Evolutionary conservation across 768 basidiomycete species (phyloP), one percentile per base, ranked within the genome.

Genomic region (Tulasnella sp.): DNA sequence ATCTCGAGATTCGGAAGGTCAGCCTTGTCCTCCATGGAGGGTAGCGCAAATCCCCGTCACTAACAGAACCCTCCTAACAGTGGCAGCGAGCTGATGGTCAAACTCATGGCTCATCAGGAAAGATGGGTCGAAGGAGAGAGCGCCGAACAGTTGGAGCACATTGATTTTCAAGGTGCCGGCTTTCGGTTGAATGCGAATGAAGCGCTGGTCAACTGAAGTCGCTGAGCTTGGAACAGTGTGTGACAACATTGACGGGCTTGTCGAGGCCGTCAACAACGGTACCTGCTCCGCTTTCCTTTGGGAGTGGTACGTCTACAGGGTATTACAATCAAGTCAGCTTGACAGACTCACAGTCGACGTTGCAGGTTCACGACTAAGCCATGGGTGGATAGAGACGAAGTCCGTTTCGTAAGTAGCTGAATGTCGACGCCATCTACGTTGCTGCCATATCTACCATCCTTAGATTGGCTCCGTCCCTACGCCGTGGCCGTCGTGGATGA

Each of bases 401-500:
- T 87, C 67, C 87, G 90, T 14, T 94, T 95, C 80, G 94, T 95
- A 79, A 79, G 92, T 83, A 69, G 72, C 17, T 41, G 37, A 39
- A 5, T 34, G n/a, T 62, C 16, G 36, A 7, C 17, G 34, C 19
- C 17, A 65, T 22, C 19, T 34, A 36, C 34, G 17, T 0, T 47
- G 22, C 17, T 36, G 26, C 42, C 65, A 19, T 44, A 40, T 66
- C 12, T n/a, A 34, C 17, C 32, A 11, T 17, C 1, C 16, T 7
- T 66, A 93, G 91, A 92, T 94, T 75, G 90, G 91, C 16, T 88
- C 90, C 9, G 89, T 93, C 5, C 89, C 89, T 41, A 98, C 95
- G 0, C 96, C 96, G 0, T 99, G 96, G 96, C 92, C 95, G 16
- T 95, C 94, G 0, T 99, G 96, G 96, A 81, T 92, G 72, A 92